Percentiles rank a stretch among this genome's conserved stretches.
Conservation (phyloP, 2,329 filamentous ascomycete genomes). For the Hymenoscyphus repandus region DNA sequence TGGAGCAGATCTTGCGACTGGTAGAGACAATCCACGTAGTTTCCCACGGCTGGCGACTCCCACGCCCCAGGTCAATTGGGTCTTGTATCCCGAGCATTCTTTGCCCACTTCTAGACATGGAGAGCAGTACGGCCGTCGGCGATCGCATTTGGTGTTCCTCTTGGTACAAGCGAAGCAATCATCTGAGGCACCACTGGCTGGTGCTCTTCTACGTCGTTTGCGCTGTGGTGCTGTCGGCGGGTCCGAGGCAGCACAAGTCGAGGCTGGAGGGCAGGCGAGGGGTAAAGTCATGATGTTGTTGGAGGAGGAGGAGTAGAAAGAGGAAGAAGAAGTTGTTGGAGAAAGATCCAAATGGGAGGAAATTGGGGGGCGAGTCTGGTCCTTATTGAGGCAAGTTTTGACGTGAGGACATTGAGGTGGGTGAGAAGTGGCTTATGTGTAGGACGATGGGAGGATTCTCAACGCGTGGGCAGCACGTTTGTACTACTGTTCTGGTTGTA, state of each 20-base stretch:
- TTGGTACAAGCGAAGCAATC: conserved; percentile 94
- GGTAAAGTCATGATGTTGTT: conserved; percentile 29
- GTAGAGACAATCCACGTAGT: conserved; percentile 78
- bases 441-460: conserved; percentile 8
- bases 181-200: conserved; percentile 81
- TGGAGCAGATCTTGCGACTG: conserved; percentile 55
- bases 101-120: conserved; percentile 88
- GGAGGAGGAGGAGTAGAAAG: not conserved
- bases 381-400: conserved; percentile 1
- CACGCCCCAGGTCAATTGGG: conserved; percentile 92
- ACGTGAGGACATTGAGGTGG: conserved; percentile 15
- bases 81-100: conserved; percentile 95
- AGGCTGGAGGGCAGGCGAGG: conserved; percentile 28
- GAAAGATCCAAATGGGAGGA: conserved; percentile 5
- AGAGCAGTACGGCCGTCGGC: conserved; percentile 88
- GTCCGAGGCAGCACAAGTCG: conserved; percentile 21
- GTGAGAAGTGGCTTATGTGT: conserved; percentile 15
- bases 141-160: conserved; percentile 79
- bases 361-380: conserved; percentile 7
- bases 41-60: conserved; percentile 95
- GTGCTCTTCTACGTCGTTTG: conserved; percentile 79
- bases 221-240: conserved; percentile 30
- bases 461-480: conserved; percentile 10
- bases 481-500: not conserved
- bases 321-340: not conserved